These are phyloP conservation scores for Gossypium thurberi DNA, from an alignment of 345 rosid genomes.

Conservation along the genomic window DNA sequence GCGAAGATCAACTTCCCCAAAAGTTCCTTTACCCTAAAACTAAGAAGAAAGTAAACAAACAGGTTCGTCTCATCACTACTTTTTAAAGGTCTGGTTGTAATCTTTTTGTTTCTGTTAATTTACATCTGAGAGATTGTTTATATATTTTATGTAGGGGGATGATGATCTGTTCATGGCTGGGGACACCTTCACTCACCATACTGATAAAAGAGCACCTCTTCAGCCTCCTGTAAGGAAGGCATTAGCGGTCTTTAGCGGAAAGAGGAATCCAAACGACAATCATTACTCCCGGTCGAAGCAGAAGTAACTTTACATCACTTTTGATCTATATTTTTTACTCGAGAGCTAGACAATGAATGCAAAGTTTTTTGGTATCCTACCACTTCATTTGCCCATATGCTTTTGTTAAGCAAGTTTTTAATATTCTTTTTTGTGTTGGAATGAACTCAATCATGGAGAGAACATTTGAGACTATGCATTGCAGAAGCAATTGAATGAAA, in stretches of 20 bases:
- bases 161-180: conserved; percentile 48
- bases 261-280: conserved; percentile 94
- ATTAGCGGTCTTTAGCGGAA: conserved; percentile 72
- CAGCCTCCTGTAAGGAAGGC: conserved; percentile 87
- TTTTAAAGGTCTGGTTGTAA: neutral
- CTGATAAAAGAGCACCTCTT: conserved; percentile 50
- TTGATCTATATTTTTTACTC: neutral
- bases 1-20: conserved; percentile 94
- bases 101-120: neutral
- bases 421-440: neutral
- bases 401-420: neutral
- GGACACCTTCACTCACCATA: conserved; percentile 53
- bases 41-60: conserved; percentile 65
- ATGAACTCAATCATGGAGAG: neutral
- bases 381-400: neutral
- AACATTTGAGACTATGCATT: neutral
- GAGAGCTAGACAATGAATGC: neutral
- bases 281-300: conserved; percentile 70
- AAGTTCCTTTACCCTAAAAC: conserved; percentile 75
- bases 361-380: neutral
- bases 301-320: neutral
- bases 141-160: conserved; percentile 44
- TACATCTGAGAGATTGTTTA: neutral
- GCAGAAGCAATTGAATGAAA: too few species aligned
- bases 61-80: conserved; percentile 22